These are phyloP conservation scores for Aspergillus spinulosporus DNA, from an alignment of 2,329 filamentous ascomycete genomes.

Conservation along the genomic window DNA sequence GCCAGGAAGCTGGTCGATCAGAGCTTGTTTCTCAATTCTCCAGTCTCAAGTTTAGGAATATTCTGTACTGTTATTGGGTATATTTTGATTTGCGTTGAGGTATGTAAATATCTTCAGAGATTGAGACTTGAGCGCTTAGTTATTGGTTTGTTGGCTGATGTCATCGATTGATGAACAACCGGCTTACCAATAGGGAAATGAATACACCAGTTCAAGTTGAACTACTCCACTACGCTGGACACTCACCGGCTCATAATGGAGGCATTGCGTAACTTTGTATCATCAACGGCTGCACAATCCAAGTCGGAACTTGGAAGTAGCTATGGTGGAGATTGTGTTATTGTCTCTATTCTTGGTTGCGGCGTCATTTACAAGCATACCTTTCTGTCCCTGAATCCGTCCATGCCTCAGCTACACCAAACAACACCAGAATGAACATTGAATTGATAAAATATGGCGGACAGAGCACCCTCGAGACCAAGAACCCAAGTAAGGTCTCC, in stretches of 20 bases:
- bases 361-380: background rate
- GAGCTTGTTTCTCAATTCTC: background rate
- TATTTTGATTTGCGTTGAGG: no score
- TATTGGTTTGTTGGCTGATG: background rate
- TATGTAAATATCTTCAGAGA: no score
- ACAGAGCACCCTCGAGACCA: constrained; percentile 6
- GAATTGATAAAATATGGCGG: background rate
- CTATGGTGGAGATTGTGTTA: background rate
- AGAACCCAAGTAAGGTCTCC: constrained; percentile 18
- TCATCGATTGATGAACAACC: background rate
- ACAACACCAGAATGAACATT: background rate
- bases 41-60: no score
- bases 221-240: background rate
- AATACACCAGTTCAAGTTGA: background rate
- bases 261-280: background rate
- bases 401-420: background rate
- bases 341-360: background rate
- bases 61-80: no score
- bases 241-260: background rate
- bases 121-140: no score
- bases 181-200: background rate
- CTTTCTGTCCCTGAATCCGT: background rate
- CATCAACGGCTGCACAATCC: background rate
- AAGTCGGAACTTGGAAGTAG: background rate
- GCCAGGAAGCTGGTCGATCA: background rate